phyloP scores from a whole-genome alignment of 768 basidiomycete species.

The Clitopilus hobsonii region DNA sequence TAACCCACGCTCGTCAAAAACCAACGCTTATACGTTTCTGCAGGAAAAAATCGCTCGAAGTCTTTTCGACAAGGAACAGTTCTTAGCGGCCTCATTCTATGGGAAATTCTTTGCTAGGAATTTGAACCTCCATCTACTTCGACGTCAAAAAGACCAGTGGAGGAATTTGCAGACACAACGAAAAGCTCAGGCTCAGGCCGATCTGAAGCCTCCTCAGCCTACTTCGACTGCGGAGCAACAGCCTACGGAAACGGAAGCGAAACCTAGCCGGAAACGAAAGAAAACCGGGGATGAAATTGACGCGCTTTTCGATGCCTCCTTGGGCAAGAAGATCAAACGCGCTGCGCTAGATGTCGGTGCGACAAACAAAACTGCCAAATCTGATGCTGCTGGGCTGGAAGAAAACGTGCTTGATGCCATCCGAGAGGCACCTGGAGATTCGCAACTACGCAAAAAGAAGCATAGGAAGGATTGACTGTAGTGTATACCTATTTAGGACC shows the following conservation, averaged over 20 bases:
- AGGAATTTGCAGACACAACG: constrained; percentile 58
- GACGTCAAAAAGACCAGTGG: constrained; percentile 84
- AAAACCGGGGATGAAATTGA: constrained; percentile 68
- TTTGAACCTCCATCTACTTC: constrained; percentile 72
- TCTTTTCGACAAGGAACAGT: constrained; percentile 64
- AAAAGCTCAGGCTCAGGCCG: constrained; percentile 17
- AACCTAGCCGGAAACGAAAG: constrained; percentile 39
- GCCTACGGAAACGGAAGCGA: constrained; percentile 1
- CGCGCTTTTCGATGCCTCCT: constrained; percentile 52
- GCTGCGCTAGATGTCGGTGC: constrained; percentile 31
- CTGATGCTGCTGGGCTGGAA: constrained; percentile 29
- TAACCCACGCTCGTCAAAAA: not conserved
- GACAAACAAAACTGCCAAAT: not conserved
- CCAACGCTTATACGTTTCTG: constrained; percentile 5
- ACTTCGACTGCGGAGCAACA: constrained; percentile 1
- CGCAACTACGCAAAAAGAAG: constrained; percentile 28
- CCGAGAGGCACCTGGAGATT: constrained; percentile 46
- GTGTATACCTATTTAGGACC: not conserved
- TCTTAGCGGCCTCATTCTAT: constrained; percentile 72
- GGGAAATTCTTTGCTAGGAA: constrained; percentile 85
- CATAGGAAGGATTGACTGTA: not conserved
- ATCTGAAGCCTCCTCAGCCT: not conserved
- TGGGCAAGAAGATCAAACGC: constrained; percentile 59
- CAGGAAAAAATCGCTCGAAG: constrained; percentile 92
- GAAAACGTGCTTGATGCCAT: constrained; percentile 59